phyloP scores from a whole-genome alignment of 179 eudicot genomes.

The Camellia oleifera region DNA sequence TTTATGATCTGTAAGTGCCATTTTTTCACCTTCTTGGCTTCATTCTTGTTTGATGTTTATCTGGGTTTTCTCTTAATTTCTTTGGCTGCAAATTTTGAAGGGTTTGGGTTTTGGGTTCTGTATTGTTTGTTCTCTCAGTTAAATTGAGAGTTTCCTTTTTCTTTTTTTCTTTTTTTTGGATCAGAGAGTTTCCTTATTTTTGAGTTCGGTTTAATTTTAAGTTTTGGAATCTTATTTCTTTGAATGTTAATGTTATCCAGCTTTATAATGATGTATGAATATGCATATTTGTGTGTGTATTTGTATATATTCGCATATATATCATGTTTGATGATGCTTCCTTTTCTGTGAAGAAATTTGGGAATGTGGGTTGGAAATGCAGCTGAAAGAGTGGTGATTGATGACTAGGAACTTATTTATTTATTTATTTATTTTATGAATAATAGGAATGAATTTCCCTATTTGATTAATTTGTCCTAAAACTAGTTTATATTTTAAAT shows the following conservation, averaged over 20 bases:
- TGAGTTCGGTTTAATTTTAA: not conserved
- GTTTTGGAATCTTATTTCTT: not conserved
- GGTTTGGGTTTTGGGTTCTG: constrained; percentile 5
- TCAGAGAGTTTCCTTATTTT: not conserved
- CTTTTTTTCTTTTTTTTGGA: not conserved
- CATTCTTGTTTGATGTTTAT: not conserved
- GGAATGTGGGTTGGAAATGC: not conserved
- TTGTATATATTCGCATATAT: not conserved
- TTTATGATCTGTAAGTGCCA: constrained; percentile 17
- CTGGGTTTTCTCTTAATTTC: not conserved
- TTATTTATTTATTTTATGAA: too few species aligned
- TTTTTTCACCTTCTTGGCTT: not conserved
- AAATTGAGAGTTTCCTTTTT: too few species aligned
- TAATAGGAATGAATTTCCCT: not conserved
- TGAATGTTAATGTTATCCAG: not conserved
- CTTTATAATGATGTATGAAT: not conserved
- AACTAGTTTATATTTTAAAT: not conserved
- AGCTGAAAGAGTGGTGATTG: not conserved
- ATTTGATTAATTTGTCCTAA: not conserved
- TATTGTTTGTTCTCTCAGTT: not conserved
- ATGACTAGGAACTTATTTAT: not conserved
- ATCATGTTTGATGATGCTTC: not conserved
- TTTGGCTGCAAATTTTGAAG: constrained; percentile 2
- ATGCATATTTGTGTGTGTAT: not conserved
- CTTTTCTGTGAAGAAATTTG: not conserved